Base-by-base conservation (phyloP, 805 yeast genomes). In the Candida nitratophila region DNA sequence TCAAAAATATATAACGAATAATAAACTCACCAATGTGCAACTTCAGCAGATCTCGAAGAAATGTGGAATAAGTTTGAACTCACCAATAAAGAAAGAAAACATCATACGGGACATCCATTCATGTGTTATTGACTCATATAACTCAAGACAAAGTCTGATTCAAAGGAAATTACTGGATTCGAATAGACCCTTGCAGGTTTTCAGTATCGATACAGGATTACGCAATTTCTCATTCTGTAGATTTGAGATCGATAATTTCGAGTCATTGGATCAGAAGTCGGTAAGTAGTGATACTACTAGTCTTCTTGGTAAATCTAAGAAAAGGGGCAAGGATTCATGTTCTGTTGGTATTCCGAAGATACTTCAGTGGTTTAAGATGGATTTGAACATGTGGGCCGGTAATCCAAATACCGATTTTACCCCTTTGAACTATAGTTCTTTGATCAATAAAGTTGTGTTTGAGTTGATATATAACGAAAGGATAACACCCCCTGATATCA, bases 181-280 rank as follows among this genome's bases (percentile, higher is more conserved):
- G 12, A 17, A 20, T 7, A n/a, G 19, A n/a, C 21, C 21, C 4
- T 2, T 37, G 17, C 41, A 17, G 16, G n/a, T 60, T 9, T 39
- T 64, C 19, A 45, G 67, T 0, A 50, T 65, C 19, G 70, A 65
- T 44, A 50, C 64, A 45, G 70, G 70, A 2, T 44, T 65, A 32
- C 55, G 55, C 44, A 64, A 65, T 44, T 63, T 65, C 46, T 57
- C 68, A 2, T 50, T 63, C 37, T 47, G 63, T 37, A 49, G 53
- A 37, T 35, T 63, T 27, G 10, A 17, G 4, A 24, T 22, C 8
- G 21, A 39, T 20, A 9, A n/a, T n/a, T 15, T 9, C 7, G 17
- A n/a, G n/a, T n/a, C n/a, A n/a, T n/a, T n/a, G n/a, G n/a, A n/a
- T n/a, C n/a, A n/a, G n/a, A n/a, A n/a, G n/a, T n/a, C n/a, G n/a